Percentiles rank a stretch among this genome's conserved stretches.
phyloP scores from a whole-genome alignment of 164 flowering plant genomes.

The Magnolia sinica region DNA sequence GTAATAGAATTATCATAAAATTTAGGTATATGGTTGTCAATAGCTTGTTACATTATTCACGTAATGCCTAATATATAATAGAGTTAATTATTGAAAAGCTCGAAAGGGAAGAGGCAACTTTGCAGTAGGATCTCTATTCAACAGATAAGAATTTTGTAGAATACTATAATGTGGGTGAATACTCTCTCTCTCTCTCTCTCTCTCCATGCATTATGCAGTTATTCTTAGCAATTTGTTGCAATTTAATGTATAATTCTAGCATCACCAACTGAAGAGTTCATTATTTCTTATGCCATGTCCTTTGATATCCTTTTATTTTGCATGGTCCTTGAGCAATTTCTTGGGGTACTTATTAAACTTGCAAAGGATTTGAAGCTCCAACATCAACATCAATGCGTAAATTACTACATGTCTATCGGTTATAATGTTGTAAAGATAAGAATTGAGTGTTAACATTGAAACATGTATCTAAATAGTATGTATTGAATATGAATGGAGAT shows the following conservation, averaged over 20 bases:
- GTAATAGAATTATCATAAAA: not conserved
- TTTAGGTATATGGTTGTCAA: not conserved
- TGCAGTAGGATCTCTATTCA: slow-evolving; percentile 81
- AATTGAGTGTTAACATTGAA: slow-evolving; percentile 2
- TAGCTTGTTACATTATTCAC: not conserved
- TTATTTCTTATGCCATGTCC: not conserved
- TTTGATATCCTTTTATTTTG: slow-evolving; percentile 11
- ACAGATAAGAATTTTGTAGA: slow-evolving; percentile 92
- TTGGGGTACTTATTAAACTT: slow-evolving; percentile 89
- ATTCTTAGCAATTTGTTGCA: not conserved
- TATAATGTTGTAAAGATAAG: slow-evolving; percentile 3
- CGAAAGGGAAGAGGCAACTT: slow-evolving; percentile 82
- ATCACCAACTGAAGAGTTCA: not conserved
- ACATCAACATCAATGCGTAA: slow-evolving; percentile 92
- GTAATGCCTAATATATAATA: slow-evolving; percentile 42
- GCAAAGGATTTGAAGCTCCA: slow-evolving; percentile 94
- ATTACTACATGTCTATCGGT: slow-evolving; percentile 12
- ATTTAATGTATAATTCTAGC: not conserved
- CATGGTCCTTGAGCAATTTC: slow-evolving; percentile 92
- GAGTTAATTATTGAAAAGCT: slow-evolving; percentile 83
- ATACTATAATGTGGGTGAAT: slow-evolving; percentile 69
- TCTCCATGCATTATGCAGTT: not conserved
- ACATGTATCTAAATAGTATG: not conserved
- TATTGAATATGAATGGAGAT: slow-evolving; percentile 12
- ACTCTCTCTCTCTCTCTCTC: slow-evolving; percentile 1